A percentile compares a stretch with the other conserved stretches of the same genome.
Evolutionary conservation across 2,329 filamentous ascomycete genomes (phyloP).

Genomic region (Neurospora crassa): DNA sequence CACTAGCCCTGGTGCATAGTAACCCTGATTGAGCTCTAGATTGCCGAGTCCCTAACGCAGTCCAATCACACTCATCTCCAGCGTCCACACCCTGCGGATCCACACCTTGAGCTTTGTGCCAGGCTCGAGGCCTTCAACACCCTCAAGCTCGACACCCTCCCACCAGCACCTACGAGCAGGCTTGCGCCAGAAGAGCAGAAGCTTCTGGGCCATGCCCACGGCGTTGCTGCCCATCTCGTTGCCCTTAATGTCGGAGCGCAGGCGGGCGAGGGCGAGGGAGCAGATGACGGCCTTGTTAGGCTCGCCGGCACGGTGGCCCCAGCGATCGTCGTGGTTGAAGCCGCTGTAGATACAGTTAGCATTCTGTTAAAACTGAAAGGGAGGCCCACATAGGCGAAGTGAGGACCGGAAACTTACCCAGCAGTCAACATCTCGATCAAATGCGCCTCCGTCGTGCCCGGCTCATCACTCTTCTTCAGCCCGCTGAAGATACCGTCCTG

Average conservation of each 20-base stretch:
- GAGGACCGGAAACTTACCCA: constrained; percentile 53
- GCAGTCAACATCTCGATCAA: constrained; percentile 98
- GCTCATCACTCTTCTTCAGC: constrained; percentile 87
- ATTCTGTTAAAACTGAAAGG: background rate
- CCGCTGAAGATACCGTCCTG: constrained; percentile 97
- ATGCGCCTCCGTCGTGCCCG: constrained; percentile 93
- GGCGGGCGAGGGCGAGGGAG: constrained; percentile 82
- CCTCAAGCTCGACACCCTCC: constrained; percentile 88
- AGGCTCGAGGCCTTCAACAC: constrained; percentile 68
- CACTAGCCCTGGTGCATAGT: background rate
- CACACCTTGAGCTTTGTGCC: constrained; percentile 75
- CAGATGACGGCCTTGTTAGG: constrained; percentile 98
- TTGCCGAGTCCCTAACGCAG: constrained; percentile 46
- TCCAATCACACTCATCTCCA: constrained; percentile 95
- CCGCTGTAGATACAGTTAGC: constrained; percentile 47
- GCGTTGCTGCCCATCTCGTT: constrained; percentile 65
- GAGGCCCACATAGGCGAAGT: background rate
- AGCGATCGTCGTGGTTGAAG: constrained; percentile 89
- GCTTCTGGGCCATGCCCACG: constrained; percentile 96
- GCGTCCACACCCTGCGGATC: constrained; percentile 96
- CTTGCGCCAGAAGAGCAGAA: constrained; percentile 96
- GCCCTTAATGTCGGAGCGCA: constrained; percentile 86
- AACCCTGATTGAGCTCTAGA: background rate
- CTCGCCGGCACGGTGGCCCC: constrained; percentile 95
- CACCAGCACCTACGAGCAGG: constrained; percentile 96